These are phyloP conservation scores for Thelonectria blattea DNA, from an alignment of 2,329 filamentous ascomycete species.

Conservation along the genomic window DNA sequence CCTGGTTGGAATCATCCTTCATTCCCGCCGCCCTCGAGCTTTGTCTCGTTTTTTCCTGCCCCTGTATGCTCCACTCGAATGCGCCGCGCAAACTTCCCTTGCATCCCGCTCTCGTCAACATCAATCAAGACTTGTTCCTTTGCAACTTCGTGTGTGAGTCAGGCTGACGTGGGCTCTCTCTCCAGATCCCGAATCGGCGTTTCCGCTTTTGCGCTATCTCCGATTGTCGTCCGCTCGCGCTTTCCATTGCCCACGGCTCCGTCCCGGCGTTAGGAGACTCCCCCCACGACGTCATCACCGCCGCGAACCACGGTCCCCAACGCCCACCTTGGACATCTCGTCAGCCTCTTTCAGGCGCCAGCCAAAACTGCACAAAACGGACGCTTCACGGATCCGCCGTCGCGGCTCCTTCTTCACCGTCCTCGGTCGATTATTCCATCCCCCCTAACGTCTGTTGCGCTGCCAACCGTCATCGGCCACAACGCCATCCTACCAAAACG, in stretches of 20 bases:
- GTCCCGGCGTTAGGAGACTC: conserved; percentile 34
- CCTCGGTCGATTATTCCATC: conserved; percentile 58
- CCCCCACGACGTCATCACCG: conserved; percentile 39
- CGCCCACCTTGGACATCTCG: conserved; percentile 26
- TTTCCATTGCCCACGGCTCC: conserved; percentile 30
- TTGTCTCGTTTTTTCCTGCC: conserved; percentile 25
- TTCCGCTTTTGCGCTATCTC: conserved; percentile 33
- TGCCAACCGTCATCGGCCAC: conserved; percentile 17
- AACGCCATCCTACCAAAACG: conserved; percentile 22
- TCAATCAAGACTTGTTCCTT: neutral
- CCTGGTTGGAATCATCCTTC: conserved; percentile 17
- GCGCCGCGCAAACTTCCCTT: conserved; percentile 32
- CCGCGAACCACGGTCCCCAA: conserved; percentile 32
- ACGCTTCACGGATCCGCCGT: conserved; percentile 53
- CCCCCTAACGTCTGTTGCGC: conserved; percentile 51
- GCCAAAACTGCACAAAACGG: conserved; percentile 54
- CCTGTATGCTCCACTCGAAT: conserved; percentile 24
- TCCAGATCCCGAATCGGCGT: conserved; percentile 31
- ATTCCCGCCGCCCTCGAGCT: conserved; percentile 23
- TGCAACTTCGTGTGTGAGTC: conserved; percentile 18
- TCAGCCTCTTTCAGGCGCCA: conserved; percentile 36
- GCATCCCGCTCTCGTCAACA: conserved; percentile 14
- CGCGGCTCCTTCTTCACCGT: conserved; percentile 55
- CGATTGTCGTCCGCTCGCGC: conserved; percentile 28
- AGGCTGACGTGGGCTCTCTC: conserved; percentile 32